Evolutionary conservation across 106 monocot species (phyloP).

Genomic region (Acanthochlamys bracteata): DNA sequence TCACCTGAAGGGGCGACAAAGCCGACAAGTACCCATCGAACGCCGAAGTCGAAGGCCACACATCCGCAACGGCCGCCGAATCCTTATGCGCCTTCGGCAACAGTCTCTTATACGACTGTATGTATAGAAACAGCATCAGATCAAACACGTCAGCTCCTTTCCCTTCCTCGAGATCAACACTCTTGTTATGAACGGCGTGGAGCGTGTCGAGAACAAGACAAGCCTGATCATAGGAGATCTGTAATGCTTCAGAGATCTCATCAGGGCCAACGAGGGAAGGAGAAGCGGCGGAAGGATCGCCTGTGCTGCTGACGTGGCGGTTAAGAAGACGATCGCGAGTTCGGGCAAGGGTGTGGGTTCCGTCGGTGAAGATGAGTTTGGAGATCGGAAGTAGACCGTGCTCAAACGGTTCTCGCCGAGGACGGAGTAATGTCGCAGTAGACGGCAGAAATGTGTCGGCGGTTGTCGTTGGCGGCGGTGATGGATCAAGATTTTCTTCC

Average conservation of each 20-base stretch:
- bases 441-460: neutral
- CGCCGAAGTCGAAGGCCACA: slow-evolving; percentile 82
- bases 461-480: too few species aligned
- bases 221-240: slow-evolving; percentile 62
- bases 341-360: slow-evolving; percentile 35
- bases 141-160: slow-evolving; percentile 41
- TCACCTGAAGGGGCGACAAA: slow-evolving; percentile 86
- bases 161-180: slow-evolving; percentile 30
- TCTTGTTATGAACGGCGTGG: slow-evolving; percentile 20
- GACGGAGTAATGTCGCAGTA: slow-evolving; percentile 29
- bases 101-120: slow-evolving; percentile 79
- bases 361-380: slow-evolving; percentile 79
- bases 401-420: slow-evolving; percentile 85
- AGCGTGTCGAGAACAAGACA: slow-evolving; percentile 58
- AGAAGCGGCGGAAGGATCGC: slow-evolving; percentile 17
- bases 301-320: slow-evolving; percentile 24
- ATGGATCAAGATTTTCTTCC: too few species aligned
- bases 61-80: slow-evolving; percentile 61
- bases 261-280: slow-evolving; percentile 20
- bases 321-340: neutral
- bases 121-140: slow-evolving; percentile 63
- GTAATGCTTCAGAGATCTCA: slow-evolving; percentile 44
- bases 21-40: slow-evolving; percentile 90
- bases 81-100: slow-evolving; percentile 76
- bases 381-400: slow-evolving; percentile 95